Conservation (phyloP, 768 basidiomycete species). For the Arthromyces matolae region DNA sequence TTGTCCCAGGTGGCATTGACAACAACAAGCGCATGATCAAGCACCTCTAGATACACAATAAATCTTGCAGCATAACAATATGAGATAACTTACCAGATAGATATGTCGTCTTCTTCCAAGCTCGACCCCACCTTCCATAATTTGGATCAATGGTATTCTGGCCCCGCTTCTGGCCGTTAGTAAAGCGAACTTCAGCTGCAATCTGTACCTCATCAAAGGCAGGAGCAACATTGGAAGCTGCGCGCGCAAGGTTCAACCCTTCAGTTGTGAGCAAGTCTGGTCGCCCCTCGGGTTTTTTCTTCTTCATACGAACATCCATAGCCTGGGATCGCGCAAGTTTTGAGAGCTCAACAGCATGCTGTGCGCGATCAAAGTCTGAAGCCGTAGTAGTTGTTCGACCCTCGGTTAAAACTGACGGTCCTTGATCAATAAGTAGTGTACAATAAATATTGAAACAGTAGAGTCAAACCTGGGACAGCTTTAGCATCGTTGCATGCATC, state of each 20-base stretch:
- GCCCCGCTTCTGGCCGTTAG: neutral
- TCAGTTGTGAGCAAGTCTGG: neutral
- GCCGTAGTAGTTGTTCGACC: neutral
- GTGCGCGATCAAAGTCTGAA: neutral
- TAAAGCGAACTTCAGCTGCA: neutral
- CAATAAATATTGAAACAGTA: neutral
- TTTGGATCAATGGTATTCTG: constrained; percentile 10
- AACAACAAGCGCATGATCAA: neutral
- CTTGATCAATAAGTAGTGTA: neutral
- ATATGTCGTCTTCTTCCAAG: constrained; percentile 11
- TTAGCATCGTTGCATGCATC: neutral
- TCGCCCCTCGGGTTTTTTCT: neutral
- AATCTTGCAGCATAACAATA: neutral
- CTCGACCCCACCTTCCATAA: constrained; percentile 12
- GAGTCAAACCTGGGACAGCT: neutral
- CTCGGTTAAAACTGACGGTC: neutral
- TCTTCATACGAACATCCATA: neutral
- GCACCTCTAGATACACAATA: neutral
- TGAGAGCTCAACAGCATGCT: neutral
- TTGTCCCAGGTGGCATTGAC: neutral
- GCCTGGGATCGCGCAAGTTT: neutral
- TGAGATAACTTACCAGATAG: constrained; percentile 1
- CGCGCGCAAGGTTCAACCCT: neutral
- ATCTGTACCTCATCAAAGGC: neutral
- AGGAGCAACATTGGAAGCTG: neutral